Conservation (phyloP, 2,329 filamentous ascomycete species). For the Talaromyces verruculosus region DNA sequence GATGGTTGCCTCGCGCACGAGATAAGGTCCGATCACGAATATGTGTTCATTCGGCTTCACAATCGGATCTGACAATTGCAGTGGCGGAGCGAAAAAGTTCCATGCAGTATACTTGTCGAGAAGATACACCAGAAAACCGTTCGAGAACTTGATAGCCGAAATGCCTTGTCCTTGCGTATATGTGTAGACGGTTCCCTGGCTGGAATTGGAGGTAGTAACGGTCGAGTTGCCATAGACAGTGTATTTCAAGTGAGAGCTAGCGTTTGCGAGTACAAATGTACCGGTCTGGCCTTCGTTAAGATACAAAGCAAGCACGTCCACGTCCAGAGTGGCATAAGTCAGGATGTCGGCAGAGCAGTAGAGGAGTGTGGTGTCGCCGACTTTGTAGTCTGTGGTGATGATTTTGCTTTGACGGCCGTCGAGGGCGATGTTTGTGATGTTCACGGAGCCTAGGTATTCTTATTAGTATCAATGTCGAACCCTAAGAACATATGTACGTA, state of each 20-base stretch:
- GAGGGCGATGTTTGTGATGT: conserved; percentile 49
- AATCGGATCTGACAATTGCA: conserved; percentile 45
- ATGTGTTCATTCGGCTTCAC: conserved; percentile 50
- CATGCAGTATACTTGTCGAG: conserved; percentile 56
- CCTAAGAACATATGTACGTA: background rate
- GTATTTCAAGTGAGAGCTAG: conserved; percentile 37
- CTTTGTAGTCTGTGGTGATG: conserved; percentile 54
- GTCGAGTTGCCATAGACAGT: conserved; percentile 43
- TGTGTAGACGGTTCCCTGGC: conserved; percentile 38
- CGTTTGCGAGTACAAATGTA: conserved; percentile 51
- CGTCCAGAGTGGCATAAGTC: conserved; percentile 44
- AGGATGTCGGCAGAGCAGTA: conserved; percentile 55
- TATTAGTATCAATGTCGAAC: background rate
- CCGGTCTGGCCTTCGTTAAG: conserved; percentile 51
- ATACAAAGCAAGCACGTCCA: conserved; percentile 52
- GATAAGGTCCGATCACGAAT: conserved; percentile 47
- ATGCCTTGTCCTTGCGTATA: conserved; percentile 52
- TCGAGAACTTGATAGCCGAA: conserved; percentile 52
- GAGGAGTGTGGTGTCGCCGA: conserved; percentile 50
- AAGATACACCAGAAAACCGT: conserved; percentile 53
- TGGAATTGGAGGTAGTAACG: conserved; percentile 33
- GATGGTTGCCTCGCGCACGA: conserved; percentile 45
- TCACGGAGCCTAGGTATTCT: background rate
- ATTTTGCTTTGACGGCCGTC: conserved; percentile 57
- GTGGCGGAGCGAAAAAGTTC: conserved; percentile 57